Evolutionary conservation across 352 stramenopile genomes (phyloP).

Genomic region (Phytopythium boreale): DNA sequence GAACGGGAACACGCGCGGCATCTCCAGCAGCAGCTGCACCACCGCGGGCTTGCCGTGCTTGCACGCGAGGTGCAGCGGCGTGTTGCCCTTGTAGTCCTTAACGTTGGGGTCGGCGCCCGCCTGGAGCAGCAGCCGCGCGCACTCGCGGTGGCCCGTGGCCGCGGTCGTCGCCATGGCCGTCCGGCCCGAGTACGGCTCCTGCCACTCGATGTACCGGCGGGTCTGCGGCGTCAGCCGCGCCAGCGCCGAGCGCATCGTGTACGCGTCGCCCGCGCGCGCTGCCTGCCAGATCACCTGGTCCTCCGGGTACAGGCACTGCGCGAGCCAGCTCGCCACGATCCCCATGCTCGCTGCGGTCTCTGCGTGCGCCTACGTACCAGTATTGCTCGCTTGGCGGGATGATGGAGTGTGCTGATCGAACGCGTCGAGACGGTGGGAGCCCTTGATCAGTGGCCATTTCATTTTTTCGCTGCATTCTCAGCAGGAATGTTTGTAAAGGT

Average conservation of each 20-base stretch:
- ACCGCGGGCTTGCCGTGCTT: conserved; percentile 37
- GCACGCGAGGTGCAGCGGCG: conserved; percentile 51
- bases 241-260: conserved; percentile 30
- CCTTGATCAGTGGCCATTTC: not conserved
- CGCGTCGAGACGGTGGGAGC: not conserved
- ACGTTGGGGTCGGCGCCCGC: conserved; percentile 49
- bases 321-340: conserved; percentile 43
- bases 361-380: not conserved
- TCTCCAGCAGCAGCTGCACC: conserved; percentile 39
- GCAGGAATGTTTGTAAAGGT: not conserved
- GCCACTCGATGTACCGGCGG: conserved; percentile 48
- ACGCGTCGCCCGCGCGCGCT: conserved; percentile 34
- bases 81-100: conserved; percentile 46
- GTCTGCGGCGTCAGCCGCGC: conserved; percentile 35
- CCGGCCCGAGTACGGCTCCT: conserved; percentile 41
- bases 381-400: not conserved
- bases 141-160: conserved; percentile 38
- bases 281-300: conserved; percentile 58
- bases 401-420: not conserved
- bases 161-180: conserved; percentile 46
- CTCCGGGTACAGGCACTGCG: conserved; percentile 47
- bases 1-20: conserved; percentile 37
- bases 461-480: not conserved
- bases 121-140: conserved; percentile 36
- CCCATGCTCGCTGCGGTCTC: conserved; percentile 23